phyloP scores from a whole-genome alignment of 208 protist species.

The Trypanosoma caninum region DNA sequence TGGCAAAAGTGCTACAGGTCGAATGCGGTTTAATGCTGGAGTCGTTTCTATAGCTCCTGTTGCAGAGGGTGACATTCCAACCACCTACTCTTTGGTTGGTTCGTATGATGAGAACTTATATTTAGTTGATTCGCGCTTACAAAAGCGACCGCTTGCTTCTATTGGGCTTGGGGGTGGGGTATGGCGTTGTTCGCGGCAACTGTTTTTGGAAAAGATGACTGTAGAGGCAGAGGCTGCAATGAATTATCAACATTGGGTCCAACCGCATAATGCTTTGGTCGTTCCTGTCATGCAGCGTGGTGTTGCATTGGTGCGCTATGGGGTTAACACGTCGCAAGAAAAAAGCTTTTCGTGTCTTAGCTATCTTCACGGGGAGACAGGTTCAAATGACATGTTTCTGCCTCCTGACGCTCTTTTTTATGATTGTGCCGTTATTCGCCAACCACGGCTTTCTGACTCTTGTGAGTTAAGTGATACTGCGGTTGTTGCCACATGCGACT shows the following conservation, averaged over 20 bases:
- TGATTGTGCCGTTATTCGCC: slow-evolving; percentile 57
- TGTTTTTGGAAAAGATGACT: slow-evolving; percentile 19
- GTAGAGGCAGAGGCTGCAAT: background rate
- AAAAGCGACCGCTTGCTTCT: slow-evolving; percentile 41
- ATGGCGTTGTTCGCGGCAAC: slow-evolving; percentile 63
- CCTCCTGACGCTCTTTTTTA: slow-evolving; percentile 62
- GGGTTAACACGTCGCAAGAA: slow-evolving; percentile 25
- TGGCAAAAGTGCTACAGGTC: slow-evolving; percentile 19
- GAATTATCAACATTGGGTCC: slow-evolving; percentile 33
- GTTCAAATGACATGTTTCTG: background rate
- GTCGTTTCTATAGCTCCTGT: slow-evolving; percentile 78
- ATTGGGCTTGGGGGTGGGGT: slow-evolving; percentile 65
- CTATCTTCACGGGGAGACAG: slow-evolving; percentile 10
- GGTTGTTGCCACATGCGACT: slow-evolving; percentile 61
- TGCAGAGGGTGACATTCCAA: slow-evolving; percentile 18
- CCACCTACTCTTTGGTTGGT: slow-evolving; percentile 63
- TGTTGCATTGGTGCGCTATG: slow-evolving; percentile 64
- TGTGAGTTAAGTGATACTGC: background rate
- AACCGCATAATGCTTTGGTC: slow-evolving; percentile 42
- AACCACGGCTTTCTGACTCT: background rate
- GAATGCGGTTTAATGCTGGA: slow-evolving; percentile 60
- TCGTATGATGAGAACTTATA: slow-evolving; percentile 80
- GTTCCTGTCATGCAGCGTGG: slow-evolving; percentile 86
- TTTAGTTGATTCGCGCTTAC: slow-evolving; percentile 57
- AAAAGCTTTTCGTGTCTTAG: slow-evolving; percentile 37